Conservation (phyloP, 208 protist genomes). For the Giardia muris region DNA sequence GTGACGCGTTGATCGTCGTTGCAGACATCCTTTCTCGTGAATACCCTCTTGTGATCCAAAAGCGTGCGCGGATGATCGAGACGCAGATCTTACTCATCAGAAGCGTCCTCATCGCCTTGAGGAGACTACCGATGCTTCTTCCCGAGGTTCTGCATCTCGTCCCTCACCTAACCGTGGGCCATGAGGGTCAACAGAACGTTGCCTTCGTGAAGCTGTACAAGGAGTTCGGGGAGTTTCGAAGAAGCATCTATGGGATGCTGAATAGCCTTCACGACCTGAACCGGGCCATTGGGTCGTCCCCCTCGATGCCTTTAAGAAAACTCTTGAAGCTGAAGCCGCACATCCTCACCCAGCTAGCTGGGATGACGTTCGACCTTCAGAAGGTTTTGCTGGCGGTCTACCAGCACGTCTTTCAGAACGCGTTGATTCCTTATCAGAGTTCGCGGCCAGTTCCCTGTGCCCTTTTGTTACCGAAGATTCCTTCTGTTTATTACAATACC, state of each 20-base stretch:
- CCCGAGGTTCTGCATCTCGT: background rate
- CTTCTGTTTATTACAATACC: background rate
- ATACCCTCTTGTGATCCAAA: background rate
- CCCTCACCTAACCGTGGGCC: background rate
- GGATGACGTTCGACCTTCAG: background rate
- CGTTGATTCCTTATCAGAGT: background rate
- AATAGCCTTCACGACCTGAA: background rate
- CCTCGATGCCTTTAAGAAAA: no score
- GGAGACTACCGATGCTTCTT: background rate
- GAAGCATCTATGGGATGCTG: background rate
- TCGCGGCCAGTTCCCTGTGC: background rate
- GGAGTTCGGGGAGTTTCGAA: background rate
- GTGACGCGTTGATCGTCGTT: background rate
- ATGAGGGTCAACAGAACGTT: background rate
- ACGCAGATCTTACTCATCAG: background rate
- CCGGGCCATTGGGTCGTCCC: background rate
- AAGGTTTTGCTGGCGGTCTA: background rate
- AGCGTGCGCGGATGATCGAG: background rate
- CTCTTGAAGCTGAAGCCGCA: background rate
- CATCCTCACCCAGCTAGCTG: background rate
- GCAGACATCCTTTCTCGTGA: constrained; percentile 4
- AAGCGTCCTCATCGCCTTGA: background rate
- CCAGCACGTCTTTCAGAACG: background rate
- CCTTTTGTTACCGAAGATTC: background rate
- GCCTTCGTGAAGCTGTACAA: background rate